A percentile compares a stretch with the other conserved stretches of the same genome.
phyloP scores from a whole-genome alignment of 805 yeast genomes.

The Yarrowia porcina region DNA sequence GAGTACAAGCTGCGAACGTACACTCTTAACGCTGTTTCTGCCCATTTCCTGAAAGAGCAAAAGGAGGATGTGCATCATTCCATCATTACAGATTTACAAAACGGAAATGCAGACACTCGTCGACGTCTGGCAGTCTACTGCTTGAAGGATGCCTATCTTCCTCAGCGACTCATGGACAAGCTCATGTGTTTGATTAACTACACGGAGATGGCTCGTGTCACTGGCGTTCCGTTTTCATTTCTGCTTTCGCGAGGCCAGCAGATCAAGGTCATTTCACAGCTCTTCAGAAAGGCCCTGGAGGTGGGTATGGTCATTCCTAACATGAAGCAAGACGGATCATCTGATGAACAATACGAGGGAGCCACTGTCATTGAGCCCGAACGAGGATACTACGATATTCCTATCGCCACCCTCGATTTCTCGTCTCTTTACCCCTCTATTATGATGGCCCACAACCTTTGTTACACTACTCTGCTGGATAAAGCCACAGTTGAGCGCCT shows the following conservation, averaged over 20 bases:
- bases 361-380: slow-evolving; percentile 98
- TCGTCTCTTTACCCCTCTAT: slow-evolving; percentile 96
- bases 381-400: slow-evolving; percentile 94
- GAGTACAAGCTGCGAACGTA: slow-evolving; percentile 93
- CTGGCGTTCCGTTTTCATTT: slow-evolving; percentile 96
- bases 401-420: slow-evolving; percentile 97
- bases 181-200: slow-evolving; percentile 95
- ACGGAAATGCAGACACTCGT: slow-evolving; percentile 88
- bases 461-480: slow-evolving; percentile 85
- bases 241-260: slow-evolving; percentile 92
- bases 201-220: slow-evolving; percentile 99
- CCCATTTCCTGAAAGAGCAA: slow-evolving; percentile 89
- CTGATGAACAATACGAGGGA: slow-evolving; percentile 95
- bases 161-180: slow-evolving; percentile 81
- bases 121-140: slow-evolving; percentile 95
- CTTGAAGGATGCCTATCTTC: slow-evolving; percentile 91
- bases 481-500: slow-evolving; percentile 64
- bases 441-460: slow-evolving; percentile 98
- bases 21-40: slow-evolving; percentile 91
- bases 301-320: slow-evolving; percentile 89
- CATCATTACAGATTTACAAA: slow-evolving; percentile 89
- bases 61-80: slow-evolving; percentile 98
- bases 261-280: slow-evolving; percentile 92
- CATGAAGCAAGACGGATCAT: slow-evolving; percentile 70
- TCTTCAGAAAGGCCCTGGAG: slow-evolving; percentile 86